Evolutionary conservation across 495 filamentous ascomycete genomes (phyloP), one percentile per base, ranked within the genome.

Genomic region (Gamarada debralockiae): DNA sequence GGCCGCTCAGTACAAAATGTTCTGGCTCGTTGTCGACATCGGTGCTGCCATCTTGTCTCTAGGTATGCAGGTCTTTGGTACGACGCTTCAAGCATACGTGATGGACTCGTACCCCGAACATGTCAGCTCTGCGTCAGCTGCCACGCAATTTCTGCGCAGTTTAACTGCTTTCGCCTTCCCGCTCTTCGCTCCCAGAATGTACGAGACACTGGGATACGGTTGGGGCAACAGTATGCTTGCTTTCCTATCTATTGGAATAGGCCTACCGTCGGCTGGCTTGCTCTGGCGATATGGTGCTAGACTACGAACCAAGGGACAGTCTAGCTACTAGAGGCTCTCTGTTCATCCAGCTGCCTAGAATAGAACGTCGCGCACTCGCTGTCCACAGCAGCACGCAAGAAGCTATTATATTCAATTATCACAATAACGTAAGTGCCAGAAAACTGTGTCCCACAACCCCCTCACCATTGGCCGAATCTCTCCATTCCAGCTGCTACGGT

Each of bases 131-230:
- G 57, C 57, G 3, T 29, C 22, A n/a, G 52, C 57, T 7, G 57
- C 57, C 20, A 14, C 39, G 9, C 49, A 56, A 17, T 60, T 60
- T 24, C n/a, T 60, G 18, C 82, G 86, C 62, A 81, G 87, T 62
- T 82, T 89, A 66, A 86, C 86, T 15, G 87, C 87, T 1, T 87
- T 83, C 14, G 85, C 84, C 0, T 78, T 92, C 18, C 87, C 88
- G 2, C 71, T 92, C 0, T 91, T 91, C 69, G 90, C 88, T 1
- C 73, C 79, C 41, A 85, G 87, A 65, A 90, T 91, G 86, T 91
- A 88, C 60, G 59, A 74, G 43, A 72, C 79, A 7, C 70, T 91
- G n/a, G 82, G 82, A 20, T 79, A 87, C 68, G 77, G 90, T 59
- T 91, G 88, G 87, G 86, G 87, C 0, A 79, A 79, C 47, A 73